Conservation (phyloP, 371 early-diverging fungal species). For the Apophysomyces trapeziformis region DNA sequence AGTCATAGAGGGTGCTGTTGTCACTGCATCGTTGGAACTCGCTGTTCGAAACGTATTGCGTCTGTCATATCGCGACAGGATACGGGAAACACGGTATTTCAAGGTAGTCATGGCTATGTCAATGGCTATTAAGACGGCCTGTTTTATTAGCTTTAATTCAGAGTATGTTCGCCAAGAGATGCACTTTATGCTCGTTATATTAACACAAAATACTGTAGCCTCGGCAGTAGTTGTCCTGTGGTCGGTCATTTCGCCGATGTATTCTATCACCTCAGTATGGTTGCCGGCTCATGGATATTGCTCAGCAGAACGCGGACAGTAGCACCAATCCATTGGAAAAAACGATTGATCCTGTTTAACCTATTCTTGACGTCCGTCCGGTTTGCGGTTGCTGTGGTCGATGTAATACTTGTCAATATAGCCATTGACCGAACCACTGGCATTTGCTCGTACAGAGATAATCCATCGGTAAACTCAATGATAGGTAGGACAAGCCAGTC, state of each 20-base stretch:
- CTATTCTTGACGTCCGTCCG: conserved; percentile 21
- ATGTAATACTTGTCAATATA: conserved; percentile 26
- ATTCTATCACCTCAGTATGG: conserved; percentile 42
- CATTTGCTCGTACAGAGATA: neutral
- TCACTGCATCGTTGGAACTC: conserved; percentile 10
- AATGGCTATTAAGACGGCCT: conserved; percentile 13
- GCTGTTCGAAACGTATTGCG: conserved; percentile 3
- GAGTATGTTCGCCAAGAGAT: neutral
- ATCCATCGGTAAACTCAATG: neutral
- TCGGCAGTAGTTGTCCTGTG: conserved; percentile 17
- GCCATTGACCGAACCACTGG: neutral
- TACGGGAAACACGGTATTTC: conserved; percentile 8
- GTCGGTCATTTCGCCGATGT: conserved; percentile 33
- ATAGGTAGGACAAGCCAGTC: neutral
- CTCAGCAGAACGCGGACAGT: conserved; percentile 35
- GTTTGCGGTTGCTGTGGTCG: conserved; percentile 32
- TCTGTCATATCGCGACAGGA: neutral
- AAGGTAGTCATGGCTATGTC: conserved; percentile 13
- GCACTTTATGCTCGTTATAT: neutral
- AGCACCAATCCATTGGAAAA: conserved; percentile 29
- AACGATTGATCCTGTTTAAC: conserved; percentile 14
- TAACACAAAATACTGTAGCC: neutral
- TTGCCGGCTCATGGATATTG: conserved; percentile 36
- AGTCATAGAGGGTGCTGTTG: conserved; percentile 11
- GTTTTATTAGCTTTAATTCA: conserved; percentile 10